Base-by-base conservation (phyloP, 169 alveolate genomes). In the Plasmodium cynomolgi region DNA sequence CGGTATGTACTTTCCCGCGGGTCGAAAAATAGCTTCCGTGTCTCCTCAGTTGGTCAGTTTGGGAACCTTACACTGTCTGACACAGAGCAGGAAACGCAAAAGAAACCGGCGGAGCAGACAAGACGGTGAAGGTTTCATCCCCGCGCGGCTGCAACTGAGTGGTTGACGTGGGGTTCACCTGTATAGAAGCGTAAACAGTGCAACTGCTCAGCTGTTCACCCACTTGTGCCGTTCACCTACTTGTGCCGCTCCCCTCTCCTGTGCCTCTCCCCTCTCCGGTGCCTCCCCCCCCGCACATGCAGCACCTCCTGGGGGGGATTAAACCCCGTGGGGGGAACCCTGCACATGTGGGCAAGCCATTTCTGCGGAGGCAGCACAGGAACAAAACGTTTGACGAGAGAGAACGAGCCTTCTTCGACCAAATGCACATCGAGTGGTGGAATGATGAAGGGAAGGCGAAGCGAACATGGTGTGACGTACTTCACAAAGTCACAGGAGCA, bases 391-490 rank as follows among this genome's bases (percentile, higher is more conserved):
- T 37, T 39, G 93, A 84, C 39, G 93, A 84, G 39, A 84, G 80
- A 5, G 93, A 84, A 44, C 56, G 56, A 15, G 6, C 7, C 13
- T 84, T 84, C 80, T 84, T 84, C 41, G 29, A 84, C 58, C 56
- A 84, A 4, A 29, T 73, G 58, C 20, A 74, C 34, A 62, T 20
- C 7, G 77, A 84, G 56, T 84, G 93, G 93, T 84, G 93, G 93
- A 23, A 54, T 41, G 84, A 50, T 31, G 34, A 74, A 47, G 34
- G 2, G 79, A 26, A 74, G 37, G 93, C 6, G 23, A 84, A 83
- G 20, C 29, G 6, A 62, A 62, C 75, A 23, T 54, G 62, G 90
- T 72, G 29, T 2, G 75, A 74, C 11, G 37, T 84, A 47, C 79
- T 84, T 7, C 39, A 74, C n/a, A 75, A 74, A 34, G 15, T 84